A percentile compares a stretch with the other conserved stretches of the same genome.
phyloP scores from a whole-genome alignment of 2,329 filamentous ascomycete species.

The Exophiala mesophila region DNA sequence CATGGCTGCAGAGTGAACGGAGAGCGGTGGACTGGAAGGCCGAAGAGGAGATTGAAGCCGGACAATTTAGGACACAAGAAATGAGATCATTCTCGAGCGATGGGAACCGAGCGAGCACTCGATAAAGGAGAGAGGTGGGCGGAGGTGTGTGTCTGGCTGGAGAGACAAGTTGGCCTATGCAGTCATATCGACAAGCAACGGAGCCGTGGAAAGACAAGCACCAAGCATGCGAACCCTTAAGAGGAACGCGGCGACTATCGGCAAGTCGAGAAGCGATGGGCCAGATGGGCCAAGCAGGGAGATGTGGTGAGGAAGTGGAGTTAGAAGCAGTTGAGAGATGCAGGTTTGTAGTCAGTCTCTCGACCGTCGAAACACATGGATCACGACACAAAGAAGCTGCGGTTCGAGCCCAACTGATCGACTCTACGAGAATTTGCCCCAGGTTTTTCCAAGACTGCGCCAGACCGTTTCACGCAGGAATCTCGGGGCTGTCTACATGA shows the following conservation, averaged over 20 bases:
- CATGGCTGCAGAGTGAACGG: conserved; percentile 31
- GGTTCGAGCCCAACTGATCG: not conserved
- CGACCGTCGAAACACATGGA: not conserved
- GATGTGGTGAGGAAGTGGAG: too few species aligned
- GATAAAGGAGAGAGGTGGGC: conserved; percentile 6
- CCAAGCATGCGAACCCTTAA: too few species aligned
- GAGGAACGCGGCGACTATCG: too few species aligned
- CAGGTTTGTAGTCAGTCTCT: not conserved
- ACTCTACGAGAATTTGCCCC: not conserved
- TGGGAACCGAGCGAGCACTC: conserved; percentile 11
- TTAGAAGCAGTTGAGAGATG: not conserved
- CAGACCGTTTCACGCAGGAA: not conserved
- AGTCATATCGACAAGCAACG: conserved; percentile 4
- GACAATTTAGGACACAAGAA: not conserved
- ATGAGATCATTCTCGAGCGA: conserved; percentile 16
- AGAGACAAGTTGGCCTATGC: conserved; percentile 3
- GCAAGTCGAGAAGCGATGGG: too few species aligned
- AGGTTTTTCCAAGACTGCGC: not conserved
- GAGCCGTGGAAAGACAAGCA: not conserved
- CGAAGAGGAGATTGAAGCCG: not conserved
- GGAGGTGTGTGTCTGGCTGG: conserved; percentile 5
- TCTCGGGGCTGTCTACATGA: too few species aligned
- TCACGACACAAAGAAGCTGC: not conserved
- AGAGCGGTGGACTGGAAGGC: not conserved
- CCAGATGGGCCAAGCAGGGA: too few species aligned